Conservation (phyloP, 768 basidiomycete genomes). For the Mycena metata region DNA sequence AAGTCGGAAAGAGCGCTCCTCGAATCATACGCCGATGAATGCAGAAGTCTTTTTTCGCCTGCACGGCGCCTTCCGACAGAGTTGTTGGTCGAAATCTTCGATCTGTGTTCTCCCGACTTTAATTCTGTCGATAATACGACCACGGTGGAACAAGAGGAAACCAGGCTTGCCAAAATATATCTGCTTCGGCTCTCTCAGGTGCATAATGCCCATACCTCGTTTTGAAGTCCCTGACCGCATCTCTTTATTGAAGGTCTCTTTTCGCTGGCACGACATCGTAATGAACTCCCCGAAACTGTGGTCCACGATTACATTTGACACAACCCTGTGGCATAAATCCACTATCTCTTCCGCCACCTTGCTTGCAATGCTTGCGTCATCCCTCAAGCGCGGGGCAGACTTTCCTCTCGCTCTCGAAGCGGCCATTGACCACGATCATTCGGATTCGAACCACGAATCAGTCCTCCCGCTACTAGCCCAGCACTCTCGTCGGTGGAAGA, state of each 20-base stretch:
- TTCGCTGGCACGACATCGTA: neutral
- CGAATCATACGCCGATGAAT: neutral
- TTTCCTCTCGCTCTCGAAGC: neutral
- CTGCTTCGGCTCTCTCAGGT: neutral
- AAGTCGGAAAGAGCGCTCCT: neutral
- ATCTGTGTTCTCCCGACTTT: no score
- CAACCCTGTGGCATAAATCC: neutral
- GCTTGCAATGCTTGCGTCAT: neutral
- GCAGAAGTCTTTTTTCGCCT: neutral
- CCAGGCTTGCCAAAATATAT: neutral
- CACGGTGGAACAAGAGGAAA: neutral
- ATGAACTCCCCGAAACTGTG: no score
- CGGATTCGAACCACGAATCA: neutral
- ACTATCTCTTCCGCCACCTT: neutral
- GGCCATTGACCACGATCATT: neutral
- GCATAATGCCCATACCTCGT: no score
- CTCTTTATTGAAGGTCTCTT: neutral
- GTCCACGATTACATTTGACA: neutral
- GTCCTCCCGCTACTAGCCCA: constrained; percentile 5
- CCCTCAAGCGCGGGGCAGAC: neutral
- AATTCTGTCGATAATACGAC: no score
- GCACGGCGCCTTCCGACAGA: constrained; percentile 1
- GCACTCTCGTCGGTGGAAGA: constrained; percentile 23
- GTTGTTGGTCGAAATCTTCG: neutral
- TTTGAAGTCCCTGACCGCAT: no score